phyloP scores from a whole-genome alignment of 306 rosid genomes.

The Prunus dulcis region DNA sequence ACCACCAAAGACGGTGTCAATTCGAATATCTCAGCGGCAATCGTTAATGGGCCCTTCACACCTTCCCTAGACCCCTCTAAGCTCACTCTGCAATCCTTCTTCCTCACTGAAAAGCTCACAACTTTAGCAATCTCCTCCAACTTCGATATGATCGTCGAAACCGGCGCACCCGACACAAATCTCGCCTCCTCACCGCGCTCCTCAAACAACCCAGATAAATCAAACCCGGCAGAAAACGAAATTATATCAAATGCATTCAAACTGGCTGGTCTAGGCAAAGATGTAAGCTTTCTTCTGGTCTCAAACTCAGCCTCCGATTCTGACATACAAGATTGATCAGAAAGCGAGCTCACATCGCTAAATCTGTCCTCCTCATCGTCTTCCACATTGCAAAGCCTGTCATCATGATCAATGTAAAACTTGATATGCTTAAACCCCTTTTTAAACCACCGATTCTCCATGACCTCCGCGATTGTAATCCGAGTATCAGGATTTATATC shows the following conservation, averaged over 20 bases:
- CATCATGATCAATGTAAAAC: slow-evolving; percentile 77
- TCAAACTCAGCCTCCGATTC: slow-evolving; percentile 42
- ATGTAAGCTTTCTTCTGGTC: slow-evolving; percentile 19
- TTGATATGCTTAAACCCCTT: slow-evolving; percentile 84
- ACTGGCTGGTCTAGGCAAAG: slow-evolving; percentile 64
- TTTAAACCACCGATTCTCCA: slow-evolving; percentile 89
- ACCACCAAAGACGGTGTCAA: slow-evolving; percentile 75
- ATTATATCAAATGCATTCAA: slow-evolving; percentile 89
- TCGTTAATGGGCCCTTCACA: slow-evolving; percentile 74
- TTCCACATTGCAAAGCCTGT: slow-evolving; percentile 59
- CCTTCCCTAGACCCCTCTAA: slow-evolving; percentile 83
- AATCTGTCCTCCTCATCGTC: slow-evolving; percentile 36
- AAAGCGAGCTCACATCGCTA: slow-evolving; percentile 36
- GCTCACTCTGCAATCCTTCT: slow-evolving; percentile 85
- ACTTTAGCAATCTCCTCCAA: slow-evolving; percentile 80
- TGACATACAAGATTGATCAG: slow-evolving; percentile 41
- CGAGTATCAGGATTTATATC: slow-evolving; percentile 70
- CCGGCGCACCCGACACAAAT: slow-evolving; percentile 70
- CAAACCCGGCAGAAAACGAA: slow-evolving; percentile 72
- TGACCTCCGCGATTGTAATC: slow-evolving; percentile 69
- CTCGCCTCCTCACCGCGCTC: slow-evolving; percentile 73
- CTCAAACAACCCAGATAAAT: slow-evolving; percentile 88
- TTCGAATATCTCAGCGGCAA: slow-evolving; percentile 88
- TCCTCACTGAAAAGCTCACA: slow-evolving; percentile 78
- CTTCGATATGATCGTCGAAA: slow-evolving; percentile 65